Conservation (phyloP, 2,329 filamentous ascomycete species). For the Trichoderma polysporum region DNA sequence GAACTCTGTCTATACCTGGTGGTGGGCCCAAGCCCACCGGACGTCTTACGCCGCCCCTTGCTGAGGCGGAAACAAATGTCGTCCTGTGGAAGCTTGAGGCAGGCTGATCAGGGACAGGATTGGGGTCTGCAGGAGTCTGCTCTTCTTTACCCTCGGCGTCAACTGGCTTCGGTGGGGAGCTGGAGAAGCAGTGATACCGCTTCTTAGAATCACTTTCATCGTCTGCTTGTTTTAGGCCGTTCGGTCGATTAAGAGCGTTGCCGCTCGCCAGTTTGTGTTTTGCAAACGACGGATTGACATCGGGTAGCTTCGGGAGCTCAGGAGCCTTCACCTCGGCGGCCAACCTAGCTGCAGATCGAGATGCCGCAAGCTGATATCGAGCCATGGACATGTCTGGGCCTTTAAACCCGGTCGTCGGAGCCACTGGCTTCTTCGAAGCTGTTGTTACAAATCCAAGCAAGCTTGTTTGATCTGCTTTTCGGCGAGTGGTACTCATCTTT, state of each 20-base stretch:
- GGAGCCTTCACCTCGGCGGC: background rate
- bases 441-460: slow-evolving; percentile 42
- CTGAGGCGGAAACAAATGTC: slow-evolving; percentile 44
- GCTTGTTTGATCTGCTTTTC: slow-evolving; percentile 42
- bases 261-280: slow-evolving; percentile 45
- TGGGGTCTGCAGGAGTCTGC: slow-evolving; percentile 22
- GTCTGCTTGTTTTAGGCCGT: slow-evolving; percentile 27
- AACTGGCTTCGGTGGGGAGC: slow-evolving; percentile 48
- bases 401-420: slow-evolving; percentile 20
- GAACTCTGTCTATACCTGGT: slow-evolving; percentile 50
- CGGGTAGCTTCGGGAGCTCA: slow-evolving; percentile 22
- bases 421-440: slow-evolving; percentile 21
- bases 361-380: slow-evolving; percentile 31
- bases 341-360: slow-evolving; percentile 25
- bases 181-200: slow-evolving; percentile 58
- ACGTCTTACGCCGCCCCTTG: slow-evolving; percentile 41
- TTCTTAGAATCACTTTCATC: slow-evolving; percentile 35
- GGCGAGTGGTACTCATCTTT: slow-evolving; percentile 31
- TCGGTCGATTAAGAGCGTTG: slow-evolving; percentile 38
- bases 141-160: slow-evolving; percentile 29
- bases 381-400: slow-evolving; percentile 25
- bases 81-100: slow-evolving; percentile 52
- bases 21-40: slow-evolving; percentile 47
- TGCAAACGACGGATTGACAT: slow-evolving; percentile 34
- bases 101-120: slow-evolving; percentile 33